Conservation (phyloP, 257 asterid species). For the Forsythia viridissima region DNA sequence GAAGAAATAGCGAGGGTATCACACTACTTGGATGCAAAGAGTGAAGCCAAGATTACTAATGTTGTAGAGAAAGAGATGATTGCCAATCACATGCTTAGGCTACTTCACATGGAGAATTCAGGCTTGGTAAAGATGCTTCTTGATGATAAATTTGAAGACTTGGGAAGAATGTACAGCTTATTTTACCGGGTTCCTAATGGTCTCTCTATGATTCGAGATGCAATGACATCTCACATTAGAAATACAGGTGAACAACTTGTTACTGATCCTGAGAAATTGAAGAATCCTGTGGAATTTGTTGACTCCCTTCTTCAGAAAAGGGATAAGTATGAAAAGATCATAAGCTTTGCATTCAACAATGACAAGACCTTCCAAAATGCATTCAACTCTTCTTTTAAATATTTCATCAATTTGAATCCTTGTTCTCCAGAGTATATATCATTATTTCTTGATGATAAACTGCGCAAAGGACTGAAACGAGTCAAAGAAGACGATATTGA, state of each 20-base stretch:
- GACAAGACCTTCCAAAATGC: slow-evolving; percentile 92
- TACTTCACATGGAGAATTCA: slow-evolving; percentile 86
- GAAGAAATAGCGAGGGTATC: slow-evolving; percentile 92
- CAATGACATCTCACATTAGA: slow-evolving; percentile 80
- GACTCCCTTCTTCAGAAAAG: slow-evolving; percentile 71
- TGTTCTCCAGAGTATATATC: slow-evolving; percentile 94
- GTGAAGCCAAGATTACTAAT: slow-evolving; percentile 68
- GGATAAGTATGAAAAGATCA: slow-evolving; percentile 78
- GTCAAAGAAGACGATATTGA: slow-evolving; percentile 88
- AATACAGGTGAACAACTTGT: slow-evolving; percentile 87
- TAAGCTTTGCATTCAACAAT: slow-evolving; percentile 58
- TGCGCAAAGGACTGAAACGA: slow-evolving; percentile 82
- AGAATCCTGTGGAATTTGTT: slow-evolving; percentile 86
- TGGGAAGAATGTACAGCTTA: slow-evolving; percentile 83
- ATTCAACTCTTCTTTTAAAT: slow-evolving; percentile 82
- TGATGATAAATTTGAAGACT: slow-evolving; percentile 75
- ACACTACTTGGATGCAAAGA: slow-evolving; percentile 72
- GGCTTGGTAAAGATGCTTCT: slow-evolving; percentile 84
- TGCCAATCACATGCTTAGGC: slow-evolving; percentile 80
- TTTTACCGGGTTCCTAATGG: slow-evolving; percentile 72
- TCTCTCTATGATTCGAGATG: slow-evolving; percentile 67
- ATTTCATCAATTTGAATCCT: slow-evolving; percentile 77
- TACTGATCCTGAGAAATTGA: slow-evolving; percentile 86
- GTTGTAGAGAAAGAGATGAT: slow-evolving; percentile 90
- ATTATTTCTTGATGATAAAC: slow-evolving; percentile 79